Evolutionary conservation across 805 yeast species (phyloP).

Genomic region (Candida coquimbonensis): DNA sequence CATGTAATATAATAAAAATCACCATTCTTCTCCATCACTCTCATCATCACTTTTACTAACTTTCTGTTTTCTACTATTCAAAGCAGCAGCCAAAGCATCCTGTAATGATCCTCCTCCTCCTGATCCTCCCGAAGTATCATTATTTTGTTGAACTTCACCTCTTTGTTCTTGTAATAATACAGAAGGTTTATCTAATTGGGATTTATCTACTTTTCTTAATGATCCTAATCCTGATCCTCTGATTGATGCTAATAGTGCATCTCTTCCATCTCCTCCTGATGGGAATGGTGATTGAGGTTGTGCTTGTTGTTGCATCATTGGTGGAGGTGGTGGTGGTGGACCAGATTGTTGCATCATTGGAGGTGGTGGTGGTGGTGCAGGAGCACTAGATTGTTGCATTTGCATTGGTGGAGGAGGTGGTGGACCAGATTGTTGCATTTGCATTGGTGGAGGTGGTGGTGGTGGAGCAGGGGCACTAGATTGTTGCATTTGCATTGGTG

Average conservation of each 20-base stretch:
- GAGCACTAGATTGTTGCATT: not conserved
- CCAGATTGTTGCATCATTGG: not conserved
- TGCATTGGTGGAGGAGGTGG: constrained; percentile 10
- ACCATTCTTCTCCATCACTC: constrained; percentile 77
- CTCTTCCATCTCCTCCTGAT: constrained; percentile 53
- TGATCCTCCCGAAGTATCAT: constrained; percentile 27
- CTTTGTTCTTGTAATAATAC: constrained; percentile 63
- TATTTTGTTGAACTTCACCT: constrained; percentile 41
- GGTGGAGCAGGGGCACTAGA: not conserved
- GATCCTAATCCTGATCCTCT: constrained; percentile 65
- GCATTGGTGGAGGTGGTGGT: constrained; percentile 1
- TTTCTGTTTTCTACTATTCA: constrained; percentile 73
- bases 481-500: constrained; percentile 4
- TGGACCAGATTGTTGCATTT: constrained; percentile 3
- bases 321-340: constrained; percentile 18
- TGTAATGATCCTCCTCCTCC: constrained; percentile 55
- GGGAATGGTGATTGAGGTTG: constrained; percentile 23
- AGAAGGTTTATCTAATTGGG: constrained; percentile 75
- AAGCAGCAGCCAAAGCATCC: constrained; percentile 83
- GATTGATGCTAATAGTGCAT: constrained; percentile 81
- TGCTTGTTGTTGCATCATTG: constrained; percentile 25
- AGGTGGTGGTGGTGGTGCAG: constrained; percentile 1
- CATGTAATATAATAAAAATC: not conserved
- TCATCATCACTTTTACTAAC: constrained; percentile 80
- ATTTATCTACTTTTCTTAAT: constrained; percentile 72